phyloP scores from a whole-genome alignment of 2,329 filamentous ascomycete species.

The Cladosporium phlei region DNA sequence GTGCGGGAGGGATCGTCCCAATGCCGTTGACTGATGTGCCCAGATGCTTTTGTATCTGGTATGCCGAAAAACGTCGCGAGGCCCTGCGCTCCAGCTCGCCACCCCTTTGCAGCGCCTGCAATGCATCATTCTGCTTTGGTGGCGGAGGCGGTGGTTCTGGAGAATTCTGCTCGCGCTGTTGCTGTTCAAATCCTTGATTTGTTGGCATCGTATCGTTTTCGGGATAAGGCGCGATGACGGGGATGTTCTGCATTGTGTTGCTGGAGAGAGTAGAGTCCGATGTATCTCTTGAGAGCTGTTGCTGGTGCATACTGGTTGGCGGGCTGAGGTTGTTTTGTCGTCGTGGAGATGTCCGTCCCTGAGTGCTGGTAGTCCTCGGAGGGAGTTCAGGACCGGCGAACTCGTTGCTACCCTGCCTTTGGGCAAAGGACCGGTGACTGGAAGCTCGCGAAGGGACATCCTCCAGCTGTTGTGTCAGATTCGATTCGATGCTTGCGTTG shows the following conservation, averaged over 20 bases:
- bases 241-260: slow-evolving; percentile 68
- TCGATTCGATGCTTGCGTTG: slow-evolving; percentile 40
- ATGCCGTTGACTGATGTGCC: slow-evolving; percentile 76
- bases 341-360: slow-evolving; percentile 41
- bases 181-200: slow-evolving; percentile 16
- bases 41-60: slow-evolving; percentile 92
- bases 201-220: slow-evolving; percentile 53
- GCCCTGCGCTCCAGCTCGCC: slow-evolving; percentile 89
- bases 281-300: slow-evolving; percentile 26
- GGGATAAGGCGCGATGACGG: slow-evolving; percentile 68
- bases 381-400: slow-evolving; percentile 40
- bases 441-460: slow-evolving; percentile 36
- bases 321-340: slow-evolving; percentile 35
- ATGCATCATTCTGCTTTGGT: slow-evolving; percentile 79
- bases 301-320: slow-evolving; percentile 29
- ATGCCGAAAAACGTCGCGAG: slow-evolving; percentile 88
- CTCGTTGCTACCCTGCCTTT: slow-evolving; percentile 40
- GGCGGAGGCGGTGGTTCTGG: slow-evolving; percentile 62
- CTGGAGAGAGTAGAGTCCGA: slow-evolving; percentile 66
- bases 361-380: slow-evolving; percentile 44
- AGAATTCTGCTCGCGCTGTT: slow-evolving; percentile 34
- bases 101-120: slow-evolving; percentile 84
- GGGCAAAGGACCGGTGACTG: slow-evolving; percentile 37
- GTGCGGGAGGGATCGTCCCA: slow-evolving; percentile 72
- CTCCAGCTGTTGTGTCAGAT: slow-evolving; percentile 43